Conservation (phyloP, 2,329 filamentous ascomycete genomes). For the Clonostachys solani region DNA sequence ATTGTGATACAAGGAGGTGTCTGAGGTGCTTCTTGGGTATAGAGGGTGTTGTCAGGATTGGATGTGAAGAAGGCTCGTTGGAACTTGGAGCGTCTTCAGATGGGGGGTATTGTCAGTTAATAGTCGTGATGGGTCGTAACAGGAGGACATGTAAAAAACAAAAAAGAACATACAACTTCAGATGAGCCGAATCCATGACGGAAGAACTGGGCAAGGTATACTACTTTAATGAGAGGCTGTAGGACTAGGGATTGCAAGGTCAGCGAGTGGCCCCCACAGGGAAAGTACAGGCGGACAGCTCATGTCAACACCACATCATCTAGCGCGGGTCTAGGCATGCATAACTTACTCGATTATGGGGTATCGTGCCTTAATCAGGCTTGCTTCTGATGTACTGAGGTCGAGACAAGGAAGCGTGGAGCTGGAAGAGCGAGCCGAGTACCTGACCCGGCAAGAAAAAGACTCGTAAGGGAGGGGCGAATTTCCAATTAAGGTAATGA, state of each 20-base stretch:
- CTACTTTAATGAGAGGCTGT: not conserved
- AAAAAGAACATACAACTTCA: constrained; percentile 1
- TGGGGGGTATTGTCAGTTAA: not conserved
- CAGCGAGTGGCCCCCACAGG: not conserved
- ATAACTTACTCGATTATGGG: not conserved
- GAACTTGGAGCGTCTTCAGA: constrained; percentile 4
- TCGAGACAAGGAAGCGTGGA: no score
- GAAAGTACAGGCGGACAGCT: not conserved
- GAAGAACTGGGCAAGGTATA: no score
- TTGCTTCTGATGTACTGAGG: no score
- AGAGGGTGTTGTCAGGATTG: not conserved
- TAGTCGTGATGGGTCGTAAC: not conserved
- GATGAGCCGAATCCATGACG: constrained; percentile 1
- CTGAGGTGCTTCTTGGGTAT: constrained; percentile 2
- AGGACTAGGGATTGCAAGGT: not conserved
- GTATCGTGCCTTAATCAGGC: no score
- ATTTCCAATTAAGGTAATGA: no score
- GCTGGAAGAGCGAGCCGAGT: no score
- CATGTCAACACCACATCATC: not conserved
- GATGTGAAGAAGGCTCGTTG: constrained; percentile 1
- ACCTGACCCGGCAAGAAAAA: no score
- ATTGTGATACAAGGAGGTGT: constrained; percentile 2
- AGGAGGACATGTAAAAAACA: not conserved
- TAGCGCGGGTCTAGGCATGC: not conserved
- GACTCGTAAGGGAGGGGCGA: no score